phyloP scores from a whole-genome alignment of 306 rosid genomes.

The Quercus ilex region DNA sequence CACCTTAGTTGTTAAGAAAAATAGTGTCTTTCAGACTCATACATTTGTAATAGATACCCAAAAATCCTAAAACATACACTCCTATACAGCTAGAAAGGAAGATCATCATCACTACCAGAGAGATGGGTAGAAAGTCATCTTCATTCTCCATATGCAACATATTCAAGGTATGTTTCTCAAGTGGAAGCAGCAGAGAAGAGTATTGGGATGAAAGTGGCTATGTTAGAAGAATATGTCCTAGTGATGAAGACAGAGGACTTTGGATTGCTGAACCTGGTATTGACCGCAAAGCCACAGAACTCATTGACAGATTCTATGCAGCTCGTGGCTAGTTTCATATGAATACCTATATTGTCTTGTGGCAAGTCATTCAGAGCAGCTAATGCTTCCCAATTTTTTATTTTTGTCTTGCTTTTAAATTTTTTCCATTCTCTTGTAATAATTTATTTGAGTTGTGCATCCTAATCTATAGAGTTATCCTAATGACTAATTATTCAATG shows the following conservation, averaged over 20 bases:
- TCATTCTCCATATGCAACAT: slow-evolving; percentile 59
- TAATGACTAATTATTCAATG: neutral
- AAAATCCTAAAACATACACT: too few relatives aligned
- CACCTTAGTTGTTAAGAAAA: neutral
- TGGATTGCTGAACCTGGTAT: slow-evolving; percentile 96
- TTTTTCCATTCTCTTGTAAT: slow-evolving; percentile 13
- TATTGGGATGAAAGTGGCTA: slow-evolving; percentile 48
- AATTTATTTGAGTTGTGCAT: slow-evolving; percentile 17
- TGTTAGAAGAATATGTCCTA: slow-evolving; percentile 55
- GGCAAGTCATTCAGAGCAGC: neutral
- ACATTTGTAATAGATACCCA: neutral
- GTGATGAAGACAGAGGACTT: slow-evolving; percentile 72
- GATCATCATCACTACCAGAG: neutral
- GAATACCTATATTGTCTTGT: neutral
- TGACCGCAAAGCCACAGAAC: slow-evolving; percentile 72
- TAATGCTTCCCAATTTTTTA: neutral
- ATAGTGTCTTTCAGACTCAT: neutral
- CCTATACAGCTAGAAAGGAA: neutral
- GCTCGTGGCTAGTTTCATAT: slow-evolving; percentile 43
- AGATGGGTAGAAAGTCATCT: slow-evolving; percentile 49
- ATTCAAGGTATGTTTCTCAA: slow-evolving; percentile 60
- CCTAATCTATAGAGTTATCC: slow-evolving; percentile 1
- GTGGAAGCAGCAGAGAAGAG: slow-evolving; percentile 32
- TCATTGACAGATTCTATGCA: slow-evolving; percentile 74
- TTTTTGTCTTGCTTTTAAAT: neutral